These are phyloP conservation scores for Podospora anserina DNA, from an alignment of 495 filamentous ascomycete species.

Conservation along the genomic window DNA sequence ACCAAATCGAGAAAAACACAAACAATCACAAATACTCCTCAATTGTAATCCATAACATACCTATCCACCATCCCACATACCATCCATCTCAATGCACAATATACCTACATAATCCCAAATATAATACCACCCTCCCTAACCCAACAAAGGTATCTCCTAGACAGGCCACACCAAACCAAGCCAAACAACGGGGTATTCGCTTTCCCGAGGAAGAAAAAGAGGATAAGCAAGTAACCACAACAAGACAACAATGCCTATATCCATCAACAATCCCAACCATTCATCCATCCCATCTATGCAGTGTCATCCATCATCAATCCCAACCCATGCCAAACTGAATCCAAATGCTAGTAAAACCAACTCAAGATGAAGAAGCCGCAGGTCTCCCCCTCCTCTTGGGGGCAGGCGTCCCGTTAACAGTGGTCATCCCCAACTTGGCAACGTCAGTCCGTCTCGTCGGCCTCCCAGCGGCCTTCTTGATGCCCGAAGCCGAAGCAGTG, in stretches of 20 bases:
- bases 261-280: neutral
- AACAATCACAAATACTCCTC: neutral
- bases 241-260: neutral
- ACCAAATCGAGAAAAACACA: no score
- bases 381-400: slow-evolving; percentile 30
- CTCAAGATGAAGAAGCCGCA: slow-evolving; percentile 4
- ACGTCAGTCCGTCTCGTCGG: slow-evolving; percentile 5
- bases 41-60: neutral
- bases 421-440: slow-evolving; percentile 30
- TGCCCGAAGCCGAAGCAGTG: slow-evolving; percentile 3
- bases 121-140: neutral
- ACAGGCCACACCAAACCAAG: neutral
- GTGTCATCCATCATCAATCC: neutral
- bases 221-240: neutral
- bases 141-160: neutral
- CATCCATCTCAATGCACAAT: neutral
- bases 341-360: neutral
- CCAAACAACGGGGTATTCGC: neutral
- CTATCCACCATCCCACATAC: neutral
- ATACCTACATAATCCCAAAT: neutral
- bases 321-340: neutral
- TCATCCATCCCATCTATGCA: neutral
- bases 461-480: slow-evolving; percentile 11
- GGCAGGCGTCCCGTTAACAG: slow-evolving; percentile 36
- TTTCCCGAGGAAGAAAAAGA: neutral